Percentiles rank a stretch among this genome's conserved stretches.
Conservation (phyloP, 768 basidiomycete species). For the Lactarius pseudohatsudake region DNA sequence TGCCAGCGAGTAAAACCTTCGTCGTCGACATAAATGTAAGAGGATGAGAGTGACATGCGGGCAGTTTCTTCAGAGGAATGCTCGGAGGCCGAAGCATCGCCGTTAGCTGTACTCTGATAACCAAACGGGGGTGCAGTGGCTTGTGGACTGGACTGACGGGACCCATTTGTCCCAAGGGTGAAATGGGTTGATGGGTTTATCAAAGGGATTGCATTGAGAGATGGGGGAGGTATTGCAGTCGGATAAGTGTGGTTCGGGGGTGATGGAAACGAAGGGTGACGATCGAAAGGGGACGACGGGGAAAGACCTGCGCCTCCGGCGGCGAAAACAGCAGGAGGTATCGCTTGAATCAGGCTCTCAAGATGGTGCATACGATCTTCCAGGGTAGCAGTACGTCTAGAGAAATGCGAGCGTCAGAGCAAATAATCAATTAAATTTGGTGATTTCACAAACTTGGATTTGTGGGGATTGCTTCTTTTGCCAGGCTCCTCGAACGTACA, state of each 20-base stretch:
- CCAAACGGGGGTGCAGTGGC: constrained; percentile 44
- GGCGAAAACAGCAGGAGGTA: constrained; percentile 77
- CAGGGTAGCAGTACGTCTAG: constrained; percentile 74
- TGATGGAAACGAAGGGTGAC: constrained; percentile 39
- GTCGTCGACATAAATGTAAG: constrained; percentile 85
- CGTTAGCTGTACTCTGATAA: constrained; percentile 28
- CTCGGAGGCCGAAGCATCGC: constrained; percentile 36
- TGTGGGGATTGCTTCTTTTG: constrained; percentile 82
- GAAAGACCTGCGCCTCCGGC: constrained; percentile 48
- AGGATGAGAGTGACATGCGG: constrained; percentile 67
- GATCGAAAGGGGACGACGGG: constrained; percentile 36
- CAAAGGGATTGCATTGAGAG: constrained; percentile 73
- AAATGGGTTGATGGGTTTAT: constrained; percentile 83
- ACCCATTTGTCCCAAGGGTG: constrained; percentile 43
- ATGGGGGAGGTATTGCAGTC: constrained; percentile 73
- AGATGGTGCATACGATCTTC: constrained; percentile 89
- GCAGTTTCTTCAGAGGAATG: constrained; percentile 57
- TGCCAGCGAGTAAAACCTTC: constrained; percentile 89
- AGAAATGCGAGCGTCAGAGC: background rate
- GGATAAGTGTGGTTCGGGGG: constrained; percentile 44
- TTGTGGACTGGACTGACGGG: constrained; percentile 48
- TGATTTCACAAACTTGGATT: constrained; percentile 60
- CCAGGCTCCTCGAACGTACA: constrained; percentile 89
- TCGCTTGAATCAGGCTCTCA: constrained; percentile 80
- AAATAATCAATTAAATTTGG: background rate